Base-by-base conservation (phyloP, 73 alveolate genomes). In the Symbiodinium pilosum region DNA sequence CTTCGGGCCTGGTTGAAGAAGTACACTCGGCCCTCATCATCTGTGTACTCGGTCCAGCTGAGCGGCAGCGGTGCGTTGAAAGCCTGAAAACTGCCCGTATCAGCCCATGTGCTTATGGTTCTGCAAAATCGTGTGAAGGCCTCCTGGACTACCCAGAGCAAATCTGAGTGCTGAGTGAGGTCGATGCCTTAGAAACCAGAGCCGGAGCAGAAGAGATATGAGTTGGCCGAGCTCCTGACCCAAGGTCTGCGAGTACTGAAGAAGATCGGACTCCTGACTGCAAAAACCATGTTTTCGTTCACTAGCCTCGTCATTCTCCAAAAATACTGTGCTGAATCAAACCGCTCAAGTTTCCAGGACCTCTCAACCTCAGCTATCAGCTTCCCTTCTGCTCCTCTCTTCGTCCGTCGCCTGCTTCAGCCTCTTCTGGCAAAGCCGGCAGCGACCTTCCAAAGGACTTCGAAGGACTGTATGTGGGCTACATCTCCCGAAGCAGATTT, bases 41-140 rank as follows among this genome's bases (percentile, higher is more conserved):
- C 98, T 30, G 98, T 93, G 98, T 93, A 93, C 86, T 93, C 98
- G 39, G 93, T 93, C 98, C 98, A 93, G 43, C 92, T 93, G 84
- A 52, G 38, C 24, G 98, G 98, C 51, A 93, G 47, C 9, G 98
- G 98, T 11, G 98, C 98, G 20, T 91, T 91, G 86, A 91, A 91
- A 81, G 97, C 97, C 97, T 91, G 44, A 28, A 54, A 16, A 3
- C 41, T 24, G 59, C 21, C 59, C 59, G 6, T 47, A 14, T 47
- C 6, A 64, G 38, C 81, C 30, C 12, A 14, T n/a, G 20, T 64
- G 81, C 30, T 64, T 64, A 38, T 14, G 1, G 41, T 20, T 64
- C 81, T n/a, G 81, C 38, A 11, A 26, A 12, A 18, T 64, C 59
- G 14, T 47, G 6, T 47, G 59, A 47, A 47, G 59, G 86, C 97